Evolutionary conservation across 306 rosid genomes (phyloP), one percentile per base, ranked within the genome.

Genomic region (Vigna hirtella): DNA sequence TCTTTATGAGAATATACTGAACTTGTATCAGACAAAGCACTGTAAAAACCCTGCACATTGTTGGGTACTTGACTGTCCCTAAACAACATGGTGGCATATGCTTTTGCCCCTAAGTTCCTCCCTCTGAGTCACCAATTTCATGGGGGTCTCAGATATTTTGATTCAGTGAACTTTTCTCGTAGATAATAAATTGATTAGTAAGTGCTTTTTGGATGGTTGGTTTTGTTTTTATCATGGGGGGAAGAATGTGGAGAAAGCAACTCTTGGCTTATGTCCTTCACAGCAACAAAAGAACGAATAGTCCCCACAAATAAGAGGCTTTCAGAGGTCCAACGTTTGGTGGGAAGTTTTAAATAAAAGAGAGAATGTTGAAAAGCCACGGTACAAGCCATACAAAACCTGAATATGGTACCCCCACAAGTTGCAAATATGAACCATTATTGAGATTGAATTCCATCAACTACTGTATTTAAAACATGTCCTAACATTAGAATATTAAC

Each of bases 221-320:
- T 80, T 82, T 76, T 84, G 88, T 85, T 82, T 79, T 78, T 76
- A 77, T 74, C 53, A 57, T 52, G 69, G 70, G 83, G 85, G 81
- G 77, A 79, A 66, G 89, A 89, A 91, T 70, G 88, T 81, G 84
- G 66, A 74, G 83, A 87, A 82, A 86, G 84, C 79, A 86, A 83
- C 77, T 20, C 34, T 70, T 49, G 69, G 40, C 66, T 58, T 36
- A 70, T 76, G 84, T 85, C 68, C 81, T 70, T 56, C 72, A 76
- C 66, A 80, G 56, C 77, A 79, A 55, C 78, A 82, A 84, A 85
- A 74, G n/a, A 81, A 81, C 76, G 50, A 77, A 74, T 48, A 79
- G 85, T 74, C 87, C 89, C 92, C 87, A 88, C 95, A 67, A 84
- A 63, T 24, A 83, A 70, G 76, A 77, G 70, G 70, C 70, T 56